Evolutionary conservation across 1,284 basidiomycete species (phyloP), one percentile per base, ranked within the genome.

Genomic region (Ustilago loliicola): DNA sequence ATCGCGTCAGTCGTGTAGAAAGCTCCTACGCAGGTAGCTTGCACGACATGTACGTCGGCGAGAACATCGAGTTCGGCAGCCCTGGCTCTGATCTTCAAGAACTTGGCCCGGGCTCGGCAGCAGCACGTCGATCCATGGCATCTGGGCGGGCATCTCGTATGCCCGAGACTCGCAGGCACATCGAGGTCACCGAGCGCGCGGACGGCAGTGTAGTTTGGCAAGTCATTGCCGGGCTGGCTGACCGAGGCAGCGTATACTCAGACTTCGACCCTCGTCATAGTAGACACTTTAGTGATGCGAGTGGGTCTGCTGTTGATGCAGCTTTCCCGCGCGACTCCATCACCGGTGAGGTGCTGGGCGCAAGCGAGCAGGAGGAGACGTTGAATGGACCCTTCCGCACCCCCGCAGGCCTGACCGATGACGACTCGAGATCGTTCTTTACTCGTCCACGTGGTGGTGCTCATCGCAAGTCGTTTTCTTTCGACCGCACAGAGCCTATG

Each of bases 151-250:
- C 52, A 8, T 63, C 62, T 29, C 61, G 55, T 17, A 68, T 61
- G 42, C 65, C 68, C 2, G 61, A 52, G 48, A 52, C 52, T 13
- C 52, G 77, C 5, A 55, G 55, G 45, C 82, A 83, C 48, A 83
- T 83, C 54, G 82, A 83, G 48, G 81, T 83, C 17, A 83, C 82
- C 9, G 81, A 83, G 52, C 66, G 82, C 1, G 82, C 82, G 1
- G 82, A 83, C 51, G 82, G 82, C 1, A 79, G 74, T 38, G 77
- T 83, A 8, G 79, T 83, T 5, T 83, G 82, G 82, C 82, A 83
- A 54, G 81, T 83, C 21, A 80, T 83, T 45, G 82, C 82, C 1
- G 82, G 82, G 0, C 54, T 83, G 29, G 74, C 79, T 13, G 81
- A 79, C 29, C 62, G 81, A 17, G 62, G 60, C 7, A 81, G 80